phyloP scores from a whole-genome alignment of 1,139 yeast species.

The Geotrichum phurueaensis region DNA sequence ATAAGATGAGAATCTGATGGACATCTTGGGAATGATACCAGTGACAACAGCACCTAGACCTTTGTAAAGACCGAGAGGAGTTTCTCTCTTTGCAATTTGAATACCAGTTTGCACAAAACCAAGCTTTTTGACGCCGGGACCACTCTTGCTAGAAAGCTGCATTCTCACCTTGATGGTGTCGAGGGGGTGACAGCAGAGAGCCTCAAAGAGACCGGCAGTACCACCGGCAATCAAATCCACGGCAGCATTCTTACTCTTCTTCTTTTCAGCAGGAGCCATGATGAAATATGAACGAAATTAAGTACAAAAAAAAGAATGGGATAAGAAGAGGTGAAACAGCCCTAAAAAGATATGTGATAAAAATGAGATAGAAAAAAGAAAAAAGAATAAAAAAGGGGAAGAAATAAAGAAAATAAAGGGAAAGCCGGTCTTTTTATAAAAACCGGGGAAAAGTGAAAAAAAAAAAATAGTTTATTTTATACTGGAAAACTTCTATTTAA shows the following conservation, averaged over 20 bases:
- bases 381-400: conserved; percentile 1
- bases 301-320: not conserved
- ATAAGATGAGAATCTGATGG: conserved; percentile 88
- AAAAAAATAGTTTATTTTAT: not conserved
- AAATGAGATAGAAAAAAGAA: not conserved
- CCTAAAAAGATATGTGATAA: conserved; percentile 6
- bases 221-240: conserved; percentile 93
- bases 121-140: conserved; percentile 56
- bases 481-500: not conserved
- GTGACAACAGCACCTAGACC: conserved; percentile 96
- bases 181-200: conserved; percentile 87
- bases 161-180: conserved; percentile 90
- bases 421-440: not conserved
- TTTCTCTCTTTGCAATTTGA: conserved; percentile 71
- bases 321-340: not conserved
- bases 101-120: conserved; percentile 83
- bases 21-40: conserved; percentile 98
- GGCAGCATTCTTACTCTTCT: conserved; percentile 43
- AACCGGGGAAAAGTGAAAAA: not conserved
- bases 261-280: conserved; percentile 25
- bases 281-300: not conserved
- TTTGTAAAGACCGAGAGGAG: conserved; percentile 81
- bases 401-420: conserved; percentile 3
- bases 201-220: conserved; percentile 94
- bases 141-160: conserved; percentile 60